Conservation (phyloP, 2,329 filamentous ascomycete genomes). For the Escovopsis sp. region DNA sequence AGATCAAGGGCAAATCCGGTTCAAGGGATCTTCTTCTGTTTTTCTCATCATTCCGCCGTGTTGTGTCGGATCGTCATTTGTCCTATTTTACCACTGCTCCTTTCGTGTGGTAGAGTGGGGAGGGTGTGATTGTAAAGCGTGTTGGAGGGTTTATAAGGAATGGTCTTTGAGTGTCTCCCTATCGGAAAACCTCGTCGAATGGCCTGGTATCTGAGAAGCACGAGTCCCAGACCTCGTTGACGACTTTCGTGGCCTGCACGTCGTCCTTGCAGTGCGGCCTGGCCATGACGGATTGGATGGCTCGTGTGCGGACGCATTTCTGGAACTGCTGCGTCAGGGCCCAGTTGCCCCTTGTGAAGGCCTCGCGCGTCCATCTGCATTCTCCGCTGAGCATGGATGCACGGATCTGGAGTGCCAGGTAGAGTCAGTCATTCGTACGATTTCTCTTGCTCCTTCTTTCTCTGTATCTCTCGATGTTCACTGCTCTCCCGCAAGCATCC, state of each 20-base stretch:
- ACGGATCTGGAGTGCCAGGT: constrained; percentile 49
- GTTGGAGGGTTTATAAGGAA: no score
- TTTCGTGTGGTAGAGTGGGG: no score
- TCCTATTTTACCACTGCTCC: no score
- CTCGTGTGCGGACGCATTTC: constrained; percentile 71
- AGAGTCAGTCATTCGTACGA: not conserved
- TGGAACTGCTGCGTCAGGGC: constrained; percentile 86
- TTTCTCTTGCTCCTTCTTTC: not conserved
- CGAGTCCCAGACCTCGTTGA: constrained; percentile 98
- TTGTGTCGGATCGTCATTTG: no score
- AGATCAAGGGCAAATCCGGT: no score
- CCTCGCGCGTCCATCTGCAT: constrained; percentile 78
- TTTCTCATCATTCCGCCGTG: constrained; percentile 2
- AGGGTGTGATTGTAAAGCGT: no score
- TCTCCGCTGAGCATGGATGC: constrained; percentile 87
- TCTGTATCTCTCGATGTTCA: not conserved
- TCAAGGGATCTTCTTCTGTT: constrained; percentile 1
- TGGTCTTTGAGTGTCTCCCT: no score
- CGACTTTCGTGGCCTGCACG: constrained; percentile 69
- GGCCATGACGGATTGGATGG: constrained; percentile 62
- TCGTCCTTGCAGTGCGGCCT: constrained; percentile 73
- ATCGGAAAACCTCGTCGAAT: constrained; percentile 93
- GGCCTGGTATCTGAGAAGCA: constrained; percentile 89
- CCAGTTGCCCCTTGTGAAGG: constrained; percentile 74
- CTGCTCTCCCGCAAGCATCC: no score